Evolutionary conservation across 2,329 filamentous ascomycete species (phyloP).

Genomic region (Microdochium nivale): DNA sequence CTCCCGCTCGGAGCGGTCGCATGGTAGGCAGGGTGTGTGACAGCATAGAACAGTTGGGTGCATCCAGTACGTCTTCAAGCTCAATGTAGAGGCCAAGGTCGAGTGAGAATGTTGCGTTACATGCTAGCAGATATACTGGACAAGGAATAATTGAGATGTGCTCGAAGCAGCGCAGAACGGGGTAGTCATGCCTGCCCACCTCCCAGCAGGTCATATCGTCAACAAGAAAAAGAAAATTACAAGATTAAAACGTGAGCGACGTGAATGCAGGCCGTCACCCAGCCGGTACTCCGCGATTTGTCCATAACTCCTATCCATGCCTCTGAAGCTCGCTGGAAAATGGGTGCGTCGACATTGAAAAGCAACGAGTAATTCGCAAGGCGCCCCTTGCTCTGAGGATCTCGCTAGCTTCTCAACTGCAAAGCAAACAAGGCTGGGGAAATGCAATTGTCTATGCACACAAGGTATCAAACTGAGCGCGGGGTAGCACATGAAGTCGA

Average conservation of each 20-base stretch:
- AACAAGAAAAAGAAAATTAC: background rate
- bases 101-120: background rate
- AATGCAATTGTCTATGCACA: background rate
- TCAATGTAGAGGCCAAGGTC: background rate
- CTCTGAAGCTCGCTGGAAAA: background rate
- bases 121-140: background rate
- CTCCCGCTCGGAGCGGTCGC: no score
- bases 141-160: background rate
- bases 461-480: background rate
- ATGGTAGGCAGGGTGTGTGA: no score
- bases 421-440: background rate
- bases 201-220: background rate
- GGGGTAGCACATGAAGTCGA: background rate
- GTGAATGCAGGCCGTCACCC: background rate
- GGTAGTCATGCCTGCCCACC: background rate
- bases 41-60: no score
- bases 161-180: background rate
- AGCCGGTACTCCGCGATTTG: background rate
- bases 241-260: conserved; percentile 1
- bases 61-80: no score
- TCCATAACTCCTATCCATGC: background rate
- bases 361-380: background rate
- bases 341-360: background rate
- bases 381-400: background rate
- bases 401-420: background rate